Conservation (phyloP, 768 basidiomycete genomes). For the Kwoniella sp. region DNA sequence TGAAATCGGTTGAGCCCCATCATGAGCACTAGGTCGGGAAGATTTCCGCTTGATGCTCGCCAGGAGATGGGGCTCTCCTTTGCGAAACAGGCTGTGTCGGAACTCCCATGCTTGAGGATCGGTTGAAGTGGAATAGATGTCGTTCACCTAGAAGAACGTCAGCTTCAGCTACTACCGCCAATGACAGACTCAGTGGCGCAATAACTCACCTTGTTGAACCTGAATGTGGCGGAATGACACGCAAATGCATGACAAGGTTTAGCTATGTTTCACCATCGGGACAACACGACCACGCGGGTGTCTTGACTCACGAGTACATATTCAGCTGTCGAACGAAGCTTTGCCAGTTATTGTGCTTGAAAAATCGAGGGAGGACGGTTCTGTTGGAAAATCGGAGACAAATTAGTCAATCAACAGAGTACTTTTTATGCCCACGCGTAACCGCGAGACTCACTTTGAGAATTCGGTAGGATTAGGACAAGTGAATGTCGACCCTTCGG, state of each 20-base stretch:
- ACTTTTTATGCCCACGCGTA: neutral
- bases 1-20: conserved; percentile 25
- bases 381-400: no score
- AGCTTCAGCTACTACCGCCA: no score
- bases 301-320: conserved; percentile 77
- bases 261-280: neutral
- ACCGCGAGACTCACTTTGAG: conserved; percentile 45
- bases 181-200: neutral
- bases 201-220: conserved; percentile 48
- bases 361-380: conserved; percentile 78
- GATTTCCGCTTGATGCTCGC: conserved; percentile 53
- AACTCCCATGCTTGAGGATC: conserved; percentile 55
- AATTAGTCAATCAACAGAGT: neutral
- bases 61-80: conserved; percentile 52
- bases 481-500: conserved; percentile 50
- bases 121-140: conserved; percentile 45
- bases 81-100: conserved; percentile 53
- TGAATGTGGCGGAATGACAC: conserved; percentile 3
- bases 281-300: no score
- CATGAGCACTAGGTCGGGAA: conserved; percentile 28
- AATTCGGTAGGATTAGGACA: conserved; percentile 55
- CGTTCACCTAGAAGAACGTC: conserved; percentile 46
- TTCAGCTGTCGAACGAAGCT: conserved; percentile 91
- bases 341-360: conserved; percentile 95
- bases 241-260: neutral